Conservation (phyloP, 352 stramenopile species). For the Globisporangium cylindrosporum region DNA sequence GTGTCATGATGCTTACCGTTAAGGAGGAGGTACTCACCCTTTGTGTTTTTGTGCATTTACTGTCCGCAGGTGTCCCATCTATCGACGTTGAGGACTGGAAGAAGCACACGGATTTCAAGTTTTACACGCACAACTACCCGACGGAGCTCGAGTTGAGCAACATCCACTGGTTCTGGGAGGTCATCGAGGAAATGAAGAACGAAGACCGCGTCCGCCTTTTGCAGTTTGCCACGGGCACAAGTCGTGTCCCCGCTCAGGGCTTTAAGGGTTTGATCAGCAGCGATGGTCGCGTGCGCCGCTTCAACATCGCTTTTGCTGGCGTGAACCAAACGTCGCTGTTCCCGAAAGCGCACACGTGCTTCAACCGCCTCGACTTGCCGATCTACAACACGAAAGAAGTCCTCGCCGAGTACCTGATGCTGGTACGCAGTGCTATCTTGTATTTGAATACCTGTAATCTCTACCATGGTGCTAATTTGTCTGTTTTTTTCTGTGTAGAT, state of each 20-base stretch:
- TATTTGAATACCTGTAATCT: neutral
- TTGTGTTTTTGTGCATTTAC: neutral
- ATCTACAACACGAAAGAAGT: conserved; percentile 68
- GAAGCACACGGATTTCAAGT: conserved; percentile 80
- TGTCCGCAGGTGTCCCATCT: conserved; percentile 43
- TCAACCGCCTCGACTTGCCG: conserved; percentile 78
- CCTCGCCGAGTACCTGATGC: conserved; percentile 68
- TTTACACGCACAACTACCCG: conserved; percentile 61
- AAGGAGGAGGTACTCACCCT: neutral
- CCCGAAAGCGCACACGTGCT: conserved; percentile 83
- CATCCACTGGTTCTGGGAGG: conserved; percentile 97
- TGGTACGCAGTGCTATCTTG: conserved; percentile 25
- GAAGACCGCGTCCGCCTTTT: conserved; percentile 75
- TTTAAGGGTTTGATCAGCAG: conserved; percentile 86
- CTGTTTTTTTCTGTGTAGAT: conserved; percentile 38
- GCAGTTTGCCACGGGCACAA: conserved; percentile 82
- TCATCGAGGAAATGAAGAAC: conserved; percentile 75
- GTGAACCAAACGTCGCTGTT: conserved; percentile 65
- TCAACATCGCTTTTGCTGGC: conserved; percentile 73
- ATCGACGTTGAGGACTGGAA: conserved; percentile 81
- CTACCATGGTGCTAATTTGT: neutral
- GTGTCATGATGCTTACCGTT: neutral
- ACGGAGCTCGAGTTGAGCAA: conserved; percentile 84
- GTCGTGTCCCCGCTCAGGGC: conserved; percentile 73
- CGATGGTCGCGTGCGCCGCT: conserved; percentile 70